Percentiles rank a stretch among this genome's conserved stretches.
Evolutionary conservation across 2,329 filamentous ascomycete genomes (phyloP).

Genomic region (Penicillium corylophilum): DNA sequence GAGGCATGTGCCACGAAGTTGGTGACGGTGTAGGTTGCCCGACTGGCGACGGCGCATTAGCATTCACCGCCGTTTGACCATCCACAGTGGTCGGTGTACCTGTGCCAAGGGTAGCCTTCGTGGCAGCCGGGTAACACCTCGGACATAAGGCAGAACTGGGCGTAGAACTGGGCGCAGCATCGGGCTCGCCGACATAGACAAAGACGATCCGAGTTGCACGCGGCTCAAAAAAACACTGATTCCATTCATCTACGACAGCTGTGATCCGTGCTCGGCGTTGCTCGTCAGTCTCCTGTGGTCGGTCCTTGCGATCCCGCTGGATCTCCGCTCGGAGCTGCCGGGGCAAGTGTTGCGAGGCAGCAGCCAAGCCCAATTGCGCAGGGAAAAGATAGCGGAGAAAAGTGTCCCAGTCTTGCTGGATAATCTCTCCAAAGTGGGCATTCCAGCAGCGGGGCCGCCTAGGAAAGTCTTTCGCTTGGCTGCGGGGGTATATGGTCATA

Average conservation of each 20-base stretch:
- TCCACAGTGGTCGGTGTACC: constrained; percentile 10
- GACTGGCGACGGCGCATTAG: constrained; percentile 11
- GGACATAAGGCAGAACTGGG: constrained; percentile 41
- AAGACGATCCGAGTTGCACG: constrained; percentile 36
- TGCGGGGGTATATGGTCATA: constrained; percentile 42
- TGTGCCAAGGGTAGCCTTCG: constrained; percentile 27
- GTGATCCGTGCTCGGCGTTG: constrained; percentile 39
- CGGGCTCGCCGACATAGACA: constrained; percentile 36
- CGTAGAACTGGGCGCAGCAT: constrained; percentile 34
- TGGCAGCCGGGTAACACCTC: constrained; percentile 41
- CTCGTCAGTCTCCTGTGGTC: constrained; percentile 43
- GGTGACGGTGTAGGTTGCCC: constrained; percentile 14
- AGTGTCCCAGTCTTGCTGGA: constrained; percentile 45
- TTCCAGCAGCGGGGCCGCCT: constrained; percentile 44
- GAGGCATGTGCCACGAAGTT: constrained; percentile 15
- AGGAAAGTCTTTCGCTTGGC: constrained; percentile 43
- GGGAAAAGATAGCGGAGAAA: constrained; percentile 46
- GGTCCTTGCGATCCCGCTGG: constrained; percentile 42
- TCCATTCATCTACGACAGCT: constrained; percentile 46
- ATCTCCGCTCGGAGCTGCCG: constrained; percentile 42
- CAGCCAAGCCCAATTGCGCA: constrained; percentile 37
- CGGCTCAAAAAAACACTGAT: constrained; percentile 42
- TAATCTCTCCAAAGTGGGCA: constrained; percentile 32
- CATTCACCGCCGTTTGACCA: constrained; percentile 2
- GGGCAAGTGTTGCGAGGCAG: constrained; percentile 36